Conservation (phyloP, 495 filamentous ascomycete genomes). For the Amphirosellinia nigrospora region DNA sequence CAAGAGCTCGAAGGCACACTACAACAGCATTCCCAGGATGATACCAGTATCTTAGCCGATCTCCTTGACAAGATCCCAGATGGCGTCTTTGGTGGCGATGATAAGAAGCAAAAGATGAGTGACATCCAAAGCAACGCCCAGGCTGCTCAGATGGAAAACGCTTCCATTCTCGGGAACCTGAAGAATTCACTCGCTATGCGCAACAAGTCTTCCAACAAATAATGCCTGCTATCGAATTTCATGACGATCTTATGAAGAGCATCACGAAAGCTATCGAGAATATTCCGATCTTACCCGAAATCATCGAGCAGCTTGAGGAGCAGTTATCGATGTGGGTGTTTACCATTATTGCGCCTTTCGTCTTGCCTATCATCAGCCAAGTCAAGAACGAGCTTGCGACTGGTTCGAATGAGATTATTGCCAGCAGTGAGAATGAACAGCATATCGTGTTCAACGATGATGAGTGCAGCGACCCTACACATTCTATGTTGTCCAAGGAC, state of each 20-base stretch:
- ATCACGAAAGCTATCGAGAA: constrained; percentile 78
- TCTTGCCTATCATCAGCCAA: constrained; percentile 84
- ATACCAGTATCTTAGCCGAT: constrained; percentile 72
- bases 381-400: constrained; percentile 83
- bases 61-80: constrained; percentile 78
- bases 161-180: constrained; percentile 73
- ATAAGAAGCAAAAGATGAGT: constrained; percentile 69
- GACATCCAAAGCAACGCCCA: constrained; percentile 72
- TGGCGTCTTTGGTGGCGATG: constrained; percentile 72
- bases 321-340: constrained; percentile 86
- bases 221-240: constrained; percentile 85
- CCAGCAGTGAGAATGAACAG: constrained; percentile 78
- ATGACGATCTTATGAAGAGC: constrained; percentile 80
- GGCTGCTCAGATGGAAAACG: constrained; percentile 68
- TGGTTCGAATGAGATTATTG: constrained; percentile 84
- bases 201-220: constrained; percentile 73
- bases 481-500: constrained; percentile 96
- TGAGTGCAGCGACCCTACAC: constrained; percentile 76
- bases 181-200: constrained; percentile 74
- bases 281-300: constrained; percentile 77
- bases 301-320: constrained; percentile 80
- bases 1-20: constrained; percentile 81
- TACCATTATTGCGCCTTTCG: constrained; percentile 80
- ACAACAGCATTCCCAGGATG: constrained; percentile 57
- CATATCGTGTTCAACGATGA: constrained; percentile 86